These are phyloP conservation scores for Besnoitia besnoiti DNA, from an alignment of 169 alveolate species.

Conservation along the genomic window DNA sequence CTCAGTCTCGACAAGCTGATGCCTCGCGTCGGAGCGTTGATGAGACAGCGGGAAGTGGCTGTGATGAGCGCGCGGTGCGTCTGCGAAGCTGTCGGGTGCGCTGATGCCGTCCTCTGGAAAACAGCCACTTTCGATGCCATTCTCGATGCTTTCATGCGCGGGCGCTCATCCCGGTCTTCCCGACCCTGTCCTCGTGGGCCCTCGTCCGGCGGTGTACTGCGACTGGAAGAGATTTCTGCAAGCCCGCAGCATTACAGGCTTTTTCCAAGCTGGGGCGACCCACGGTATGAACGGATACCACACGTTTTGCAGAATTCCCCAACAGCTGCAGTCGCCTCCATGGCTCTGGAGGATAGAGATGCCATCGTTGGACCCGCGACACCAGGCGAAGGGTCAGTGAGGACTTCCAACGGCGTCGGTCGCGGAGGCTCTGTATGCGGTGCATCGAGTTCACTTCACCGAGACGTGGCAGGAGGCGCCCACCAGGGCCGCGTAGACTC, in stretches of 20 bases:
- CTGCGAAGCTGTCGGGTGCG: conserved; percentile 31
- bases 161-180: neutral
- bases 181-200: neutral
- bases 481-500: neutral
- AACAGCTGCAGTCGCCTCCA: neutral
- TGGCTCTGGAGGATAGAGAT: conserved; percentile 17
- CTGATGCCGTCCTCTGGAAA: conserved; percentile 30
- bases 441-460: neutral
- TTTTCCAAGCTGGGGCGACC: neutral
- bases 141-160: neutral
- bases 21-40: conserved; percentile 10
- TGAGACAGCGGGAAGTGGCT: conserved; percentile 29
- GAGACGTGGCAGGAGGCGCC: neutral
- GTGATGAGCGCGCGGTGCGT: conserved; percentile 36
- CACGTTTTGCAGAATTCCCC: neutral
- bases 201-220: neutral
- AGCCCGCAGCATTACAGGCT: neutral
- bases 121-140: conserved; percentile 35
- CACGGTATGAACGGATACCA: neutral
- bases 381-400: neutral
- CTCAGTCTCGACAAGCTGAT: conserved; percentile 37
- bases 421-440: neutral
- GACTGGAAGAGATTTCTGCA: neutral
- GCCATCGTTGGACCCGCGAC: neutral
- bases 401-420: neutral